Percentiles rank a stretch among this genome's conserved stretches.
Conservation (phyloP, 2,329 filamentous ascomycete species). For the Phialemonium atrogriseum region DNA sequence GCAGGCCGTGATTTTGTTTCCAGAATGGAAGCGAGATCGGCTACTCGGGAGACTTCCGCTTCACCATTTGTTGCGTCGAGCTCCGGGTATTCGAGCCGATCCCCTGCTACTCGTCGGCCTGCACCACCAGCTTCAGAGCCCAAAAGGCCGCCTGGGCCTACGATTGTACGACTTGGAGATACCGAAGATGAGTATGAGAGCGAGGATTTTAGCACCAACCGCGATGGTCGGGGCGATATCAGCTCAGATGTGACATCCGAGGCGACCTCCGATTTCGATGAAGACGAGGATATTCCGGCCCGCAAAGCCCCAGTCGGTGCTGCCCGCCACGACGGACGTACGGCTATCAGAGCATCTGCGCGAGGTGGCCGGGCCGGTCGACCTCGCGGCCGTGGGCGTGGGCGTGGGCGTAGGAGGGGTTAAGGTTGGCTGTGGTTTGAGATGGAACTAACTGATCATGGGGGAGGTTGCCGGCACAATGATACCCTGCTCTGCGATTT, state of each 20-base stretch:
- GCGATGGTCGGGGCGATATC: conserved; percentile 5
- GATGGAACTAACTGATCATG: no score
- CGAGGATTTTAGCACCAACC: conserved; percentile 3
- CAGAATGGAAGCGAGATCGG: no score
- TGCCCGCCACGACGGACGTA: no score
- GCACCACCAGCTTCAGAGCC: conserved; percentile 5
- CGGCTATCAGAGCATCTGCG: conserved; percentile 8
- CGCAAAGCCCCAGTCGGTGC: conserved; percentile 3
- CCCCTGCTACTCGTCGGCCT: neutral
- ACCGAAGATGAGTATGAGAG: conserved; percentile 14
- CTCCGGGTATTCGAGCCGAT: neutral
- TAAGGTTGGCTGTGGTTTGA: no score
- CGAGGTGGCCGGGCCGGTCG: conserved; percentile 8
- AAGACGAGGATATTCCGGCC: conserved; percentile 17
- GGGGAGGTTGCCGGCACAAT: no score
- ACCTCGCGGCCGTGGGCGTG: no score
- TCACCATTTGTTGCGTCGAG: neutral
- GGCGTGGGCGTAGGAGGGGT: no score
- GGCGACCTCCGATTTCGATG: conserved; percentile 12
- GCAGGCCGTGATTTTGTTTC: no score
- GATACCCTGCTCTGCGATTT: no score
- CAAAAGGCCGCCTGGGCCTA: conserved; percentile 16
- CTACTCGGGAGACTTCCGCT: neutral
- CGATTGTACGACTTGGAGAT: conserved; percentile 23
- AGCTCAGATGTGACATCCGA: conserved; percentile 4